Evolutionary conservation across 2,329 filamentous ascomycete species (phyloP).

Genomic region (Chaetomiaceae sp.): DNA sequence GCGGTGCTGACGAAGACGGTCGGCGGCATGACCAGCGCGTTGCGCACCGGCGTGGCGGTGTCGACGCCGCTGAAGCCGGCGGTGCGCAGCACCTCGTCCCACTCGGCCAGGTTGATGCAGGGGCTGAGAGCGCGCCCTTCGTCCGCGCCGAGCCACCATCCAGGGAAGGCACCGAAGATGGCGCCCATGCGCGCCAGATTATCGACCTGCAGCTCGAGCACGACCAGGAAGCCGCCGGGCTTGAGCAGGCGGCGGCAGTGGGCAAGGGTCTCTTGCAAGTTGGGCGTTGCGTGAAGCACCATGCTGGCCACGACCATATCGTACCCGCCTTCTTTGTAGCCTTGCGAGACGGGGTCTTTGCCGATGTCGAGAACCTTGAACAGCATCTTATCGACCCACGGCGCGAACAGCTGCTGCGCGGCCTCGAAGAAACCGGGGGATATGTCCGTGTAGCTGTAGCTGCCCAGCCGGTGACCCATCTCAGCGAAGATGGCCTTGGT

Average conservation of each 20-base stretch:
- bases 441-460: conserved; percentile 21
- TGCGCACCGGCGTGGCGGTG: conserved; percentile 10
- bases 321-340: conserved; percentile 26
- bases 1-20: conserved; percentile 23
- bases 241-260: conserved; percentile 30
- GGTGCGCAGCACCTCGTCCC: conserved; percentile 22
- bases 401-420: conserved; percentile 25
- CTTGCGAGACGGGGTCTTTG: conserved; percentile 27
- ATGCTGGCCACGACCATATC: conserved; percentile 34
- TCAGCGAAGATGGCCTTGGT: conserved; percentile 24
- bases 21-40: background rate
- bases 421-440: conserved; percentile 26
- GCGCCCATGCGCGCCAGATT: background rate
- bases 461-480: conserved; percentile 1
- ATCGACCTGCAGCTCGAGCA: conserved; percentile 14
- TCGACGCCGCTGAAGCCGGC: conserved; percentile 25
- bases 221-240: conserved; percentile 35
- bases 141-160: conserved; percentile 33
- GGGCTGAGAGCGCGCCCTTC: conserved; percentile 16
- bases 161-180: conserved; percentile 23
- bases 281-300: conserved; percentile 32
- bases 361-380: conserved; percentile 30
- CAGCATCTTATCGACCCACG: conserved; percentile 19
- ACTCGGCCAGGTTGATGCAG: conserved; percentile 13
- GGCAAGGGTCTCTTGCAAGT: conserved; percentile 24